These are phyloP conservation scores for Penicillium sp. DNA, from an alignment of 2,329 filamentous ascomycete genomes.

Conservation along the genomic window DNA sequence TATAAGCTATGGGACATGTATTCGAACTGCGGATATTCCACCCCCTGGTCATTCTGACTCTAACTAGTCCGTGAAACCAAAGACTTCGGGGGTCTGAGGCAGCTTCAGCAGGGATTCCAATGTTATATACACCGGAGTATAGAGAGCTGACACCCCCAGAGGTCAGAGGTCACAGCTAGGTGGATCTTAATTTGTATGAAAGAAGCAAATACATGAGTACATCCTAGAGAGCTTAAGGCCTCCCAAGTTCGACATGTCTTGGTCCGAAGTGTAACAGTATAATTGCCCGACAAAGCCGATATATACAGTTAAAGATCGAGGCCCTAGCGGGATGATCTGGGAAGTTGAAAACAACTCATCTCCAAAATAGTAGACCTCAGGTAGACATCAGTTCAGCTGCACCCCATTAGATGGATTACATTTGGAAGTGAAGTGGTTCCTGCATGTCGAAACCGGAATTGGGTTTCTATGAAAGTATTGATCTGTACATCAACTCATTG, in stretches of 20 bases:
- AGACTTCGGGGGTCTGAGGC: not conserved
- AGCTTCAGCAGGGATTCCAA: not conserved
- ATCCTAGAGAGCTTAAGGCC: not conserved
- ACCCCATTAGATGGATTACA: not conserved
- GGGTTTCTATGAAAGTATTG: not conserved
- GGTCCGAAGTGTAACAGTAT: constrained; percentile 2
- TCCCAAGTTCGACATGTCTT: not conserved
- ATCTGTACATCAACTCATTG: not conserved
- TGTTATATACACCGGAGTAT: not conserved
- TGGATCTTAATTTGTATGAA: not conserved
- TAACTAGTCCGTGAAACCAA: not conserved
- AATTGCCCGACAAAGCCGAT: not conserved
- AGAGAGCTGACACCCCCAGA: not conserved
- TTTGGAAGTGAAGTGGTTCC: not conserved
- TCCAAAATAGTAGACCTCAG: not conserved
- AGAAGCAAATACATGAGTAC: not conserved
- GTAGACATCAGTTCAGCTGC: not conserved
- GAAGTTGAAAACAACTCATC: not conserved
- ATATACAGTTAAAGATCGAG: not conserved
- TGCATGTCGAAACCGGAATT: constrained; percentile 1
- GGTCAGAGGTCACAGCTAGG: not conserved
- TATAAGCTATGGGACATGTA: not conserved
- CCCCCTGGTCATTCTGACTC: not conserved
- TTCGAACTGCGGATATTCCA: not conserved
- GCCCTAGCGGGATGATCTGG: not conserved